These are phyloP conservation scores for Penicillium sclerotiorum DNA, from an alignment of 2,329 filamentous ascomycete species.

Conservation along the genomic window DNA sequence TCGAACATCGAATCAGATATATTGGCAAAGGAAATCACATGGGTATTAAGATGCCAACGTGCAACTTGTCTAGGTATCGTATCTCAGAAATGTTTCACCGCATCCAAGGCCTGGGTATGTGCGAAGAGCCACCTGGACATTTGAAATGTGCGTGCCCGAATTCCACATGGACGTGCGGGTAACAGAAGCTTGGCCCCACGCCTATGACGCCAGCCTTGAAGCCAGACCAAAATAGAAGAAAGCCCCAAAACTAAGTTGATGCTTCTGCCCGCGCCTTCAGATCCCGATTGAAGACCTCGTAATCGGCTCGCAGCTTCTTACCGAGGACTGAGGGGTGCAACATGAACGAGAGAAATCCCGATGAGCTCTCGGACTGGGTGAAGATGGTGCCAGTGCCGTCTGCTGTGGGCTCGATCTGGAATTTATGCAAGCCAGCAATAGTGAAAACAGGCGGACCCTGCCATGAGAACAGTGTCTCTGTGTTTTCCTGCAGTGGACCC, in stretches of 20 bases:
- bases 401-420: slow-evolving; percentile 24
- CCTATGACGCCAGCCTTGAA: neutral
- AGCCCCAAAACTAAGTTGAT: neutral
- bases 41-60: too few relatives aligned
- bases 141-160: neutral
- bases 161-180: neutral
- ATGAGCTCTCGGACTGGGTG: slow-evolving; percentile 26
- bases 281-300: slow-evolving; percentile 24
- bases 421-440: slow-evolving; percentile 28
- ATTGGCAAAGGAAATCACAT: too few relatives aligned
- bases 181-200: neutral
- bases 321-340: slow-evolving; percentile 27
- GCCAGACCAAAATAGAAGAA: neutral
- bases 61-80: too few relatives aligned
- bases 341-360: slow-evolving; percentile 24
- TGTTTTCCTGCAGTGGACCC: slow-evolving; percentile 20
- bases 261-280: slow-evolving; percentile 27
- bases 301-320: slow-evolving; percentile 24
- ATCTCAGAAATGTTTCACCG: too few relatives aligned
- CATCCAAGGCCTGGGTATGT: too few relatives aligned
- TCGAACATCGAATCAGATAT: too few relatives aligned
- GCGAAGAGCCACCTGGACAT: too few relatives aligned
- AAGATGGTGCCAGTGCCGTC: slow-evolving; percentile 28
- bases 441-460: slow-evolving; percentile 32
- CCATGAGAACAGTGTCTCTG: slow-evolving; percentile 28